Conservation (phyloP, 345 rosid species). For the Clausena lansium region DNA sequence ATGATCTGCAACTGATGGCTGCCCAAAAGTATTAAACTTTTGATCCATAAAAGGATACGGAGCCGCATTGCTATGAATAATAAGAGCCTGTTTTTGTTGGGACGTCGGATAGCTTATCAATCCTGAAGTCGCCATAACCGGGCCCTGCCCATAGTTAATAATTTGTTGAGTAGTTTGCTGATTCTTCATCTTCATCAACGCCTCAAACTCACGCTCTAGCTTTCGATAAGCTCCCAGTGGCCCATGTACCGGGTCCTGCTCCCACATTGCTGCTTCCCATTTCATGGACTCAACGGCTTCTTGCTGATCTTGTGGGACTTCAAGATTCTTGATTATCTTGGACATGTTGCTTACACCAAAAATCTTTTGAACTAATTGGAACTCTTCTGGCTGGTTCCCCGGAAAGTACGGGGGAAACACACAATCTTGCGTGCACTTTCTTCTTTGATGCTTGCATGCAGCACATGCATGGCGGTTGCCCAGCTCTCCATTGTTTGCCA, state of each 20-base stretch:
- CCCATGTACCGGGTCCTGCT: slow-evolving; percentile 22
- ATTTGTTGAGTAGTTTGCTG: neutral
- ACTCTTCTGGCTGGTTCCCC: neutral
- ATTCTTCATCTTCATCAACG: slow-evolving; percentile 10
- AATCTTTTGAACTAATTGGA: slow-evolving; percentile 15
- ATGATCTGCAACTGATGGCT: neutral
- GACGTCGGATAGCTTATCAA: neutral
- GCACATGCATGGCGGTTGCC: slow-evolving; percentile 26
- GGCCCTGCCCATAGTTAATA: neutral
- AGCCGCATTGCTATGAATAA: neutral
- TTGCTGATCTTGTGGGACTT: neutral
- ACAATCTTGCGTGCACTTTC: slow-evolving; percentile 24
- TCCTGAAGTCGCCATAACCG: neutral
- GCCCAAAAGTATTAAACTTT: neutral
- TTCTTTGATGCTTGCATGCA: slow-evolving; percentile 35
- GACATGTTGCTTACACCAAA: slow-evolving; percentile 26
- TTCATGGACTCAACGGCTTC: slow-evolving; percentile 19
- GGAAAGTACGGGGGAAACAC: slow-evolving; percentile 26
- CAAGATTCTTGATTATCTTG: neutral
- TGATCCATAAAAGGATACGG: neutral
- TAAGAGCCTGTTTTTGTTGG: neutral
- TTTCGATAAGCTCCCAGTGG: slow-evolving; percentile 19
- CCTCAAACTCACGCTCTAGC: neutral
- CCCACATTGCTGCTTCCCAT: slow-evolving; percentile 38
- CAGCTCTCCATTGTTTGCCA: neutral